phyloP scores from a whole-genome alignment of 1,139 yeast species.

The Suhomyces bolitotheri region DNA sequence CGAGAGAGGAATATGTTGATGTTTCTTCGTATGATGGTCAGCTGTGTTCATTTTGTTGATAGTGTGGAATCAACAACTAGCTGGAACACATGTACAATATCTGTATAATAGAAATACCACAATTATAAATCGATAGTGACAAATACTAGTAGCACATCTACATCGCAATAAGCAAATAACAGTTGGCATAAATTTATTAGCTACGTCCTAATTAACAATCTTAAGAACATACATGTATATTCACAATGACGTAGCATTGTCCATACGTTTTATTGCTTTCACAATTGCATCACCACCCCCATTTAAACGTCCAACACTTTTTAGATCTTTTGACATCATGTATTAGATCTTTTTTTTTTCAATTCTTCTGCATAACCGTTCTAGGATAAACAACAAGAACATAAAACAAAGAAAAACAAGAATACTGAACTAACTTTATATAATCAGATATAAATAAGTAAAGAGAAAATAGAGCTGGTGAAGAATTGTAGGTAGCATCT shows the following conservation, averaged over 20 bases:
- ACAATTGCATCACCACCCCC: constrained; percentile 2
- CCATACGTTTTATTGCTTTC: background rate
- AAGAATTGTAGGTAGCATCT: constrained; percentile 10
- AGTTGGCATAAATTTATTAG: too few relatives aligned
- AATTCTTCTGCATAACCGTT: constrained; percentile 4
- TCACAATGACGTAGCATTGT: background rate
- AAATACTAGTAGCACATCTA: too few relatives aligned
- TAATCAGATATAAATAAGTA: constrained; percentile 11
- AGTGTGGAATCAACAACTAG: background rate
- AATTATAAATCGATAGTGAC: too few relatives aligned
- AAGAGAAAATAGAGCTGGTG: constrained; percentile 11
- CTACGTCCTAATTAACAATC: too few relatives aligned
- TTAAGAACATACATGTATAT: constrained; percentile 5
- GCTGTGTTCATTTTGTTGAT: too few relatives aligned
- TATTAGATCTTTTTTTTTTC: constrained; percentile 11
- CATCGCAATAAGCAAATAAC: too few relatives aligned
- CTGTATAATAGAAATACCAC: too few relatives aligned
- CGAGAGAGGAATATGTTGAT: too few relatives aligned
- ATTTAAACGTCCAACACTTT: background rate
- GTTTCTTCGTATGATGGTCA: too few relatives aligned
- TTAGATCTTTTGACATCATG: constrained; percentile 10
- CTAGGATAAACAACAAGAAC: constrained; percentile 7
- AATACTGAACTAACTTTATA: constrained; percentile 11
- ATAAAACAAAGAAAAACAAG: constrained; percentile 12
- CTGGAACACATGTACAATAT: background rate